Base-by-base conservation (phyloP, 257 asterid species). In the Plantago elongata region DNA sequence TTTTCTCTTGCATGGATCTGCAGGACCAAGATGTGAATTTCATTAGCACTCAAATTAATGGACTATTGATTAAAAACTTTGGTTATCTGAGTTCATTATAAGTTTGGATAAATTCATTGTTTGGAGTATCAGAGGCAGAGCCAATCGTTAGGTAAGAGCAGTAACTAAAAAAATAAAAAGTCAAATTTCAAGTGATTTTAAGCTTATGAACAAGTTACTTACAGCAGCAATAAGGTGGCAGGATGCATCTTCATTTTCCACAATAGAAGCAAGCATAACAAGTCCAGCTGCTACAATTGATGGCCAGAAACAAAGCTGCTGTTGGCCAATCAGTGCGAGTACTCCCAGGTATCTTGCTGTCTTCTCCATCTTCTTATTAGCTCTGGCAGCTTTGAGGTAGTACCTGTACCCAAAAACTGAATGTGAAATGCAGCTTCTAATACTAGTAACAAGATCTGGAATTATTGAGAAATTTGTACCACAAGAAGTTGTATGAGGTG, bases 271-370 rank as follows among this genome's bases (percentile, higher is more conserved):
- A 51, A 93, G 89, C 67, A 87, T 81, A 63, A 89, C 95, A n/a
- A 89, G 81, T 11, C 83, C 93, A 61, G 99, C 95, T 65, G 99
- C 99, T 47, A 89, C 90, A 64, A 94, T 83, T 18, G 97, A 93
- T 43, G 99, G 97, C 94, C 99, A 89, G 64, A 69, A 89, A 80
- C 88, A 79, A 50, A 89, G 94, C 74, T 83, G 96, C 74, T 93
- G 92, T 69, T 81, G 94, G 66, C 97, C 87, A 66, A 83, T 81
- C 68, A 87, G 79, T 13, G 94, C 81, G 60, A 93, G 84, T 61
- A 87, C 79, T 65, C 94, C 95, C 51, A 93, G 73, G 75, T 85
- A 77, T 54, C 81, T 84, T 45, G 88, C 62, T 40, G 84, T 89
- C 82, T 79, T 89, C 70, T 79, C 96, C 64, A 82, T 75, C 45